These are phyloP conservation scores for Hydnomerulius pinastri DNA, from an alignment of 768 basidiomycete species.

Conservation along the genomic window DNA sequence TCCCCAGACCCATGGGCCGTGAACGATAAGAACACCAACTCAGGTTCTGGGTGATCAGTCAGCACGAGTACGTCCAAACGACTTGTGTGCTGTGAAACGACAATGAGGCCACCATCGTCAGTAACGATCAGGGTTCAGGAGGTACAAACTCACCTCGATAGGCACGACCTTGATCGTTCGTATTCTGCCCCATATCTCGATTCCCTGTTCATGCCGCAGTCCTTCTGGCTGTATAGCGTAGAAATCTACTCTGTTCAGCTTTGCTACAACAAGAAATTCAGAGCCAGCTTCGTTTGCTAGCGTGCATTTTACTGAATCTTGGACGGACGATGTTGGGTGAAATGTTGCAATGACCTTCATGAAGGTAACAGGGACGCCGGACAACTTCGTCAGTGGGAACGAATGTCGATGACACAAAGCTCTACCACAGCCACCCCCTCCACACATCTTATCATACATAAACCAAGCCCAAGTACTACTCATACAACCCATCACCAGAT, in stretches of 20 bases:
- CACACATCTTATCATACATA: no score
- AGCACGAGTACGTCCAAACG: slow-evolving; percentile 56
- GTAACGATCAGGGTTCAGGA: not conserved
- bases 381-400: no score
- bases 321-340: slow-evolving; percentile 72
- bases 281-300: slow-evolving; percentile 50
- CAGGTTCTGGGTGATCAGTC: slow-evolving; percentile 76
- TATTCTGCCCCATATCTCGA: slow-evolving; percentile 73
- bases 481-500: not conserved
- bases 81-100: slow-evolving; percentile 31
- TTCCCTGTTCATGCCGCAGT: slow-evolving; percentile 55
- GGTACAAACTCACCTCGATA: slow-evolving; percentile 44
- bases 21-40: slow-evolving; percentile 64
- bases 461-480: no score
- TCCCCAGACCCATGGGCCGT: slow-evolving; percentile 36
- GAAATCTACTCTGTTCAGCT: slow-evolving; percentile 65
- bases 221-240: slow-evolving; percentile 65
- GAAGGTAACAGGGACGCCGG: no score
- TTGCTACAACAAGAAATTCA: slow-evolving; percentile 71
- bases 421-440: no score
- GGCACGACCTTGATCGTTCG: slow-evolving; percentile 57
- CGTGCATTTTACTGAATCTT: slow-evolving; percentile 66
- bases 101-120: slow-evolving; percentile 9
- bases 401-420: no score
- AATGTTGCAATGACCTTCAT: slow-evolving; percentile 74